Percentiles rank a stretch among this genome's conserved stretches.
Conservation (phyloP, 768 basidiomycete genomes). For the Lentinula raphanica region DNA sequence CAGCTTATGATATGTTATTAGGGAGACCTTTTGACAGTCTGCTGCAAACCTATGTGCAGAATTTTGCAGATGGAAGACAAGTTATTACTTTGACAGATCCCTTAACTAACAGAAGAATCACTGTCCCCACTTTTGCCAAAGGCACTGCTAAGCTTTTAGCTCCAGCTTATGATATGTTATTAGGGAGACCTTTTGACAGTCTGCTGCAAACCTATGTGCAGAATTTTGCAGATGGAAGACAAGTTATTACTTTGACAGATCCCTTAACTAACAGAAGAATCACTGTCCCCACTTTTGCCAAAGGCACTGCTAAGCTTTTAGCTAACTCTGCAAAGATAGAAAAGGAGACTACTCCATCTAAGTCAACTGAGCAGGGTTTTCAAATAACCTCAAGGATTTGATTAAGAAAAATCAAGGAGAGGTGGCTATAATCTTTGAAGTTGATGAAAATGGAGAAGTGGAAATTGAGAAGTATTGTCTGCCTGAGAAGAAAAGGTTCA, state of each 20-base stretch:
- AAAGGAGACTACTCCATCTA: not conserved
- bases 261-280: not conserved
- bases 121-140: not conserved
- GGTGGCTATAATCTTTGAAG: not conserved
- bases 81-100: not conserved
- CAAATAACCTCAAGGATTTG: conserved; percentile 6
- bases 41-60: not conserved
- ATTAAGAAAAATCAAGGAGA: conserved; percentile 7
- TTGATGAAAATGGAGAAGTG: not conserved
- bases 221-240: not conserved
- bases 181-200: conserved; percentile 13
- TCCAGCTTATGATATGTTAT: conserved; percentile 22
- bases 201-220: not conserved
- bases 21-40: conserved; percentile 11
- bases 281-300: not conserved
- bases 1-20: conserved; percentile 22
- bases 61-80: not conserved
- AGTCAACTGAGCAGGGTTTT: conserved; percentile 4
- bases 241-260: not conserved
- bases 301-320: not conserved
- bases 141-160: not conserved
- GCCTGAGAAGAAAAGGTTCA: not conserved
- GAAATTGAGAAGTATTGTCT: not conserved
- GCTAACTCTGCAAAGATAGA: not conserved
- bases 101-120: not conserved